Conservation (phyloP, 169 alveolate species). For the Prorocentrum cordatum region DNA sequence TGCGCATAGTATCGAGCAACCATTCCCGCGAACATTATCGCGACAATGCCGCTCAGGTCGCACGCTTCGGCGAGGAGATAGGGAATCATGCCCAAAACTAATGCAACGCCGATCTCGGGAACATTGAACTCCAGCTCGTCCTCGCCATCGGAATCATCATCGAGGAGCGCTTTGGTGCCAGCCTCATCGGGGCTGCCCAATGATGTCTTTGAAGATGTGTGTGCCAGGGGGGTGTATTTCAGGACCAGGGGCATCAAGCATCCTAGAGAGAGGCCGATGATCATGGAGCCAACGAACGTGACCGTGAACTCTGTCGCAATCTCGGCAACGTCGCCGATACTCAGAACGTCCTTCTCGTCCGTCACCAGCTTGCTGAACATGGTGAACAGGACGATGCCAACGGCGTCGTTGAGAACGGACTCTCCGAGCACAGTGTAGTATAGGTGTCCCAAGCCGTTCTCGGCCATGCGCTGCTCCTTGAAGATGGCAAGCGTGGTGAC, state of each 20-base stretch:
- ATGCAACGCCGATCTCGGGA: conserved; percentile 51
- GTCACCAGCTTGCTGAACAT: conserved; percentile 39
- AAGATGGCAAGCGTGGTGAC: conserved; percentile 62
- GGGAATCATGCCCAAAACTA: conserved; percentile 29
- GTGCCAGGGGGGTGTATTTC: too few species aligned
- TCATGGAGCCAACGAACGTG: too few species aligned
- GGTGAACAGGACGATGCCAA: conserved; percentile 50
- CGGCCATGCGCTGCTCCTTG: conserved; percentile 61
- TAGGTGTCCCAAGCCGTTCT: conserved; percentile 51
- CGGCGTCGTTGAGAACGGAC: conserved; percentile 60
- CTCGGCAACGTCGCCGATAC: too few species aligned
- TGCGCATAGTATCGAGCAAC: conserved; percentile 51
- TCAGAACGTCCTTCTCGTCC: too few species aligned
- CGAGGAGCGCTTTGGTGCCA: too few species aligned
- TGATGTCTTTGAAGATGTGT: too few species aligned
- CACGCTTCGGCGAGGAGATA: conserved; percentile 42
- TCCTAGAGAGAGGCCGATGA: too few species aligned
- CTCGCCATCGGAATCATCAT: not conserved
- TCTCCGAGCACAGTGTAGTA: conserved; percentile 44
- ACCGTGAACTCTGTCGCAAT: too few species aligned
- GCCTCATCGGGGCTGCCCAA: too few species aligned
- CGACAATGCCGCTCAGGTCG: conserved; percentile 45
- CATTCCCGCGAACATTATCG: conserved; percentile 55
- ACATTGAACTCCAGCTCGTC: conserved; percentile 27
- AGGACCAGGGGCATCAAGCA: too few species aligned